Percentiles rank a stretch among this genome's conserved stretches.
These are phyloP conservation scores for Botrytis fragariae DNA, from an alignment of 2,329 filamentous ascomycete species.

Conservation along the genomic window DNA sequence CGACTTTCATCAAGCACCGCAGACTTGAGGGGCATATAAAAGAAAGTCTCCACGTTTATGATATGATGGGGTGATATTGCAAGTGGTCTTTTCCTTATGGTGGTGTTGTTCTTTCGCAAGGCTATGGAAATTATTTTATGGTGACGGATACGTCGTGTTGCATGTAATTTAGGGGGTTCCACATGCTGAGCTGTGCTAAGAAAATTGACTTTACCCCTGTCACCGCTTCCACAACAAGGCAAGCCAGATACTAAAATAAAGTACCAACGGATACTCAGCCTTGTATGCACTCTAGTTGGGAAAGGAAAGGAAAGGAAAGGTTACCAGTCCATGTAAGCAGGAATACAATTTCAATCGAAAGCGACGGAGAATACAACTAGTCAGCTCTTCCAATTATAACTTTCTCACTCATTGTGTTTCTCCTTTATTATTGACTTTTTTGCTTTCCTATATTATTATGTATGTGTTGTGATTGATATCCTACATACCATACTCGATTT, in stretches of 20 bases:
- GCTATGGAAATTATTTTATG: constrained; percentile 10
- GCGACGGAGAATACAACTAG: constrained; percentile 9
- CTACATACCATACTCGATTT: background rate
- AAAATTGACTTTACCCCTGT: background rate
- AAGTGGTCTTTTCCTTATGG: background rate
- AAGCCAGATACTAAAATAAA: constrained; percentile 6
- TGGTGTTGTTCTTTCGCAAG: constrained; percentile 11
- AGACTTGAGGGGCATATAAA: background rate
- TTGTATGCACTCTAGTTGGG: background rate
- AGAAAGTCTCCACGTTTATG: background rate
- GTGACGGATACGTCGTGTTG: background rate
- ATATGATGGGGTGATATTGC: background rate
- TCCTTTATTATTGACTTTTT: background rate
- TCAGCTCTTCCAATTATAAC: constrained; percentile 14
- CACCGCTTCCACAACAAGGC: constrained; percentile 9
- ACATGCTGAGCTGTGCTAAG: constrained; percentile 15
- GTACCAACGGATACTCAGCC: constrained; percentile 18
- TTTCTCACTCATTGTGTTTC: background rate
- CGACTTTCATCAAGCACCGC: background rate
- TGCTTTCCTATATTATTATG: constrained; percentile 1
- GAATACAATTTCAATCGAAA: constrained; percentile 3
- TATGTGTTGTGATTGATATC: constrained; percentile 10
- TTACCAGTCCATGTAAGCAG: background rate
- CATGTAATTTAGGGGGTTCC: background rate
- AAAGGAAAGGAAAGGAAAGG: background rate